A percentile compares a stretch with the other conserved stretches of the same genome.
phyloP scores from a whole-genome alignment of 2,329 filamentous ascomycete genomes.

The Diaporthe citriasiana region DNA sequence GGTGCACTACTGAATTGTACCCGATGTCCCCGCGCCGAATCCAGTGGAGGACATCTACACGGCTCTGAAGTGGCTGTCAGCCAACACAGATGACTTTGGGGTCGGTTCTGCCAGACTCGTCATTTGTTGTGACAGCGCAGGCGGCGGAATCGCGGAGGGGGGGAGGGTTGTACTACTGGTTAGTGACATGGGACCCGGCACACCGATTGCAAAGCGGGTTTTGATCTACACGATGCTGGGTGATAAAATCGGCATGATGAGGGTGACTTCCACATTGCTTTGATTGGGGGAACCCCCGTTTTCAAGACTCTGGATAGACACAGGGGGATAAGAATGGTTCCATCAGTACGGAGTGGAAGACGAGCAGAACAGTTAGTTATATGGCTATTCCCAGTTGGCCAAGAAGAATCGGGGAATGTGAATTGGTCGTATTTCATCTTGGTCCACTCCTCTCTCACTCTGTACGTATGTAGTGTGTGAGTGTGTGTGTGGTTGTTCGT shows the following conservation, averaged over 20 bases:
- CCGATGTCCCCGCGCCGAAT: constrained; percentile 59
- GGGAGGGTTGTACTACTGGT: constrained; percentile 56
- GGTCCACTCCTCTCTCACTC: not conserved
- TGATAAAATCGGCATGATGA: not conserved
- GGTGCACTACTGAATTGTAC: constrained; percentile 62
- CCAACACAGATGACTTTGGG: constrained; percentile 14
- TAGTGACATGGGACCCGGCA: constrained; percentile 43
- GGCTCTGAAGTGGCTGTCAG: constrained; percentile 51
- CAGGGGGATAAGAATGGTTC: not conserved
- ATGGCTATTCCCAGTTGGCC: not conserved
- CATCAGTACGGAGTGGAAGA: too few species aligned
- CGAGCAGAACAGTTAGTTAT: not conserved
- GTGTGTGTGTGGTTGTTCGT: not conserved
- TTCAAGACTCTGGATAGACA: not conserved
- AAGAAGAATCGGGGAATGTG: not conserved
- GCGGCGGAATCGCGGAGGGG: constrained; percentile 34
- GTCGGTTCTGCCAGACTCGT: constrained; percentile 20
- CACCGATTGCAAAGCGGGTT: constrained; percentile 48
- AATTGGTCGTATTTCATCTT: not conserved
- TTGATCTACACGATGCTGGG: constrained; percentile 50
- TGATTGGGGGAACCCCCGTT: not conserved
- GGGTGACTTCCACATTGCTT: too few species aligned
- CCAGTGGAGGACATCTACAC: constrained; percentile 54
- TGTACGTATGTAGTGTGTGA: not conserved
- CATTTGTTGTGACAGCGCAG: constrained; percentile 32